Conservation (phyloP, 345 rosid species). For the Populus pruinosa region DNA sequence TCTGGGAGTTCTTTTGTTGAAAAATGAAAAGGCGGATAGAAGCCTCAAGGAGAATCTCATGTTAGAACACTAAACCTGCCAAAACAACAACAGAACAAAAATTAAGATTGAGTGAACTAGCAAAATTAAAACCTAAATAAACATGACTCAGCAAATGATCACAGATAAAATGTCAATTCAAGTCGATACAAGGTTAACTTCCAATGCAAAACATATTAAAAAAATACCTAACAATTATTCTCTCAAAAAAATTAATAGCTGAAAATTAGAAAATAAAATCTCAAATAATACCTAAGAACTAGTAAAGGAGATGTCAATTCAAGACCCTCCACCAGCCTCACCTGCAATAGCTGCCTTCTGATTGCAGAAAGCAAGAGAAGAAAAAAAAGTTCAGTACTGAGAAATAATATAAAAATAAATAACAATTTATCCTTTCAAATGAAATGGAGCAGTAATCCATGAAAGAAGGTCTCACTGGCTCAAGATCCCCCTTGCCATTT, state of each 20-base stretch:
- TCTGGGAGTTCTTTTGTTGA: conserved; percentile 22
- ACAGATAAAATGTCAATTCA: no score
- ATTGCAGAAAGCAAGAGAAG: background rate
- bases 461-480: conserved; percentile 34
- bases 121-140: no score
- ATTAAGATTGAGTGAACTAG: no score
- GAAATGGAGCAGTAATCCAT: background rate
- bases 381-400: conserved; percentile 6
- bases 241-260: no score
- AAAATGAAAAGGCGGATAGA: conserved; percentile 35
- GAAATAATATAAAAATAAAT: background rate
- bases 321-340: conserved; percentile 54
- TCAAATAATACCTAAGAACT: conserved; percentile 39
- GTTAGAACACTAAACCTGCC: conserved; percentile 62
- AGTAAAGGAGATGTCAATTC: conserved; percentile 23
- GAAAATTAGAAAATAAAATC: no score
- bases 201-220: no score
- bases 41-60: conserved; percentile 40
- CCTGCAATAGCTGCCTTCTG: conserved; percentile 69
- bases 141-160: no score
- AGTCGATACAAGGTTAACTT: no score
- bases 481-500: conserved; percentile 48
- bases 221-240: no score
- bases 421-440: background rate
- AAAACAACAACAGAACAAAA: conserved; percentile 9